Base-by-base conservation (phyloP, 2,329 filamentous ascomycete species). In the Westerdykella sp. region DNA sequence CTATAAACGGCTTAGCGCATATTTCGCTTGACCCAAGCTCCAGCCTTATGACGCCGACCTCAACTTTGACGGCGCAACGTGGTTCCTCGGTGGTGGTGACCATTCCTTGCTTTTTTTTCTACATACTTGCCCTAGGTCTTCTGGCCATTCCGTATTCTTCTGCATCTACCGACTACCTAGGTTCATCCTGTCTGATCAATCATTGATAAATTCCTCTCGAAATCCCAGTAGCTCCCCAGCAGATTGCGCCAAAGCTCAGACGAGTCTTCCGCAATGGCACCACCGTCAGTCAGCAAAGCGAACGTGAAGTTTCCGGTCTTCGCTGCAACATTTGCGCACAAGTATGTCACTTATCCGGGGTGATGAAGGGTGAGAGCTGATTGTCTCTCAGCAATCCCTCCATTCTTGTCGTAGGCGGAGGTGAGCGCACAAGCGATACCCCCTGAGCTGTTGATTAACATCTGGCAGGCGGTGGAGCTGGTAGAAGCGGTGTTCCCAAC, bases 241-340 rank as follows among this genome's bases (percentile, higher is more conserved):
- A 28, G 25, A 3, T 12, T 10, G 25, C 25, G 23, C 25, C 7
- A 28, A 12, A 28, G 25, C 25, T 28, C 25, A 28, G 11, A 28
- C 25, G 7, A 28, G 11, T 28, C 7, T 7, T 28, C 9, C 25
- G 18, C 43, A 14, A 57, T 57, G 54, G 46, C 56, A n/a, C 54
- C 60, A 28, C 48, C 56, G 15, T 61, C 67, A 42, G 70, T 64
- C 53, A 77, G 84, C 47, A 84, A 81, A 65, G 73, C 81, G 54
- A 80, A 80, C 43, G 78, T 94, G 51, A 79, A 81, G 45, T 96
- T 91, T 67, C 90, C 90, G 39, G 78, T 95, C 46, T 95, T 89
- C 67, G 81, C 85, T 43, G 85, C 88, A 64, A 89, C 89, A 61
- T 96, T 95, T 67, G 88, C 95, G 62, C 87, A 85, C 40, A 78